phyloP scores from a whole-genome alignment of 1,284 basidiomycete species.

The Stereum hirsutum region DNA sequence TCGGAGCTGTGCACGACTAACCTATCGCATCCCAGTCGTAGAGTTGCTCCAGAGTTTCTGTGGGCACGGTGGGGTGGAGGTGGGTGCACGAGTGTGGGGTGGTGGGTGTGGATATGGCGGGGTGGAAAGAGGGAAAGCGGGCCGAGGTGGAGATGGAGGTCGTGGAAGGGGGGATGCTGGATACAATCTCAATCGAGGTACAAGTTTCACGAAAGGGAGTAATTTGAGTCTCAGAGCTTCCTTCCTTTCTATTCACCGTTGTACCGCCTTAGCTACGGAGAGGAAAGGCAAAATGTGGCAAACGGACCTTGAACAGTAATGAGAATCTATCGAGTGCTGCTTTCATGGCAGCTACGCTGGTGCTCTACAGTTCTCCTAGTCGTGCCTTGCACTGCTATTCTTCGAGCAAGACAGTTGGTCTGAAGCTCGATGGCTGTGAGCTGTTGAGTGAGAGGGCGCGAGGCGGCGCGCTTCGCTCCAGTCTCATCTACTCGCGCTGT shows the following conservation, averaged over 20 bases:
- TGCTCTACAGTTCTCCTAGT: constrained; percentile 58
- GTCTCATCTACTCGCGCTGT: no score
- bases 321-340: constrained; percentile 50
- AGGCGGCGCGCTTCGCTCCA: no score
- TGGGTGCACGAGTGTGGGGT: constrained; percentile 21
- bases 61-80: constrained; percentile 54
- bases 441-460: no score
- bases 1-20: constrained; percentile 88
- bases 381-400: constrained; percentile 86
- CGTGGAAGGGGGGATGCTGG: constrained; percentile 16
- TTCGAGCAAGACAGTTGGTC: no score
- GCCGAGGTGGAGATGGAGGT: constrained; percentile 5
- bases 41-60: constrained; percentile 86
- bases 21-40: constrained; percentile 88
- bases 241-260: constrained; percentile 6
- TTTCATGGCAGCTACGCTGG: constrained; percentile 60
- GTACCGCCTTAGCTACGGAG: neutral
- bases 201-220: constrained; percentile 21
- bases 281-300: neutral
- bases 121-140: constrained; percentile 22
- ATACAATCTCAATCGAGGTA: constrained; percentile 28
- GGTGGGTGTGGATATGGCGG: constrained; percentile 24
- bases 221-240: neutral
- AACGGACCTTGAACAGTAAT: constrained; percentile 63
- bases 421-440: no score